Evolutionary conservation across 2,329 filamentous ascomycete species (phyloP).

Genomic region (Colletotrichum sp.): DNA sequence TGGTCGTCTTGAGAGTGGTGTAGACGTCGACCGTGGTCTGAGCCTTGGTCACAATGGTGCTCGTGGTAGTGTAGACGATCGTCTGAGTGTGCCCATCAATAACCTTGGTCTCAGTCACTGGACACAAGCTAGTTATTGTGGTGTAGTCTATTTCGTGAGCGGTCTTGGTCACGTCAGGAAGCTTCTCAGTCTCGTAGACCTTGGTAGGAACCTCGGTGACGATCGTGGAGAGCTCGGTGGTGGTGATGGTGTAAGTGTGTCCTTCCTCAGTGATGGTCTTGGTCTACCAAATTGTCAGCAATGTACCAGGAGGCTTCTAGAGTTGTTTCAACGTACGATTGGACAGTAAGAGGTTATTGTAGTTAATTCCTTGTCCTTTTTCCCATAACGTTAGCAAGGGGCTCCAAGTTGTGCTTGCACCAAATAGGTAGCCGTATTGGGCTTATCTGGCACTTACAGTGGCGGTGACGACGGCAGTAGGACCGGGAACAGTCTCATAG

Average conservation of each 20-base stretch:
- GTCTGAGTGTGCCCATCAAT: conserved; percentile 44
- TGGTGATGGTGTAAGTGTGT: conserved; percentile 22
- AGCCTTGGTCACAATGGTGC: conserved; percentile 34
- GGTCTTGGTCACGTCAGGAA: conserved; percentile 40
- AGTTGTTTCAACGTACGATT: conserved; percentile 21
- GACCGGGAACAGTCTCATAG: conserved; percentile 40
- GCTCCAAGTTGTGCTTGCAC: no score
- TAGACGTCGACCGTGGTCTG: conserved; percentile 34
- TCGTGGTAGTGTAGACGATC: conserved; percentile 43
- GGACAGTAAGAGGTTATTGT: conserved; percentile 50
- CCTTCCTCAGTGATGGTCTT: conserved; percentile 12
- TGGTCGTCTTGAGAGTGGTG: conserved; percentile 37
- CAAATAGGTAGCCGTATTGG: no score
- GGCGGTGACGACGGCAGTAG: conserved; percentile 33
- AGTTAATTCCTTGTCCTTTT: conserved; percentile 32
- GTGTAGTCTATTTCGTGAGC: no score
- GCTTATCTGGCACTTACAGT: not conserved
- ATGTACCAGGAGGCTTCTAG: not conserved
- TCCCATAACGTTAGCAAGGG: no score
- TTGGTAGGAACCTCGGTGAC: conserved; percentile 35
- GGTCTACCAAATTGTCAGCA: not conserved
- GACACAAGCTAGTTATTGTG: not conserved
- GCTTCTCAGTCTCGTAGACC: conserved; percentile 36
- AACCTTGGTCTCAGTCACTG: conserved; percentile 44
- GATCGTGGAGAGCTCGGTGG: conserved; percentile 29